phyloP scores from a whole-genome alignment of 495 filamentous ascomycete species.

The Aspergillus baeticus region DNA sequence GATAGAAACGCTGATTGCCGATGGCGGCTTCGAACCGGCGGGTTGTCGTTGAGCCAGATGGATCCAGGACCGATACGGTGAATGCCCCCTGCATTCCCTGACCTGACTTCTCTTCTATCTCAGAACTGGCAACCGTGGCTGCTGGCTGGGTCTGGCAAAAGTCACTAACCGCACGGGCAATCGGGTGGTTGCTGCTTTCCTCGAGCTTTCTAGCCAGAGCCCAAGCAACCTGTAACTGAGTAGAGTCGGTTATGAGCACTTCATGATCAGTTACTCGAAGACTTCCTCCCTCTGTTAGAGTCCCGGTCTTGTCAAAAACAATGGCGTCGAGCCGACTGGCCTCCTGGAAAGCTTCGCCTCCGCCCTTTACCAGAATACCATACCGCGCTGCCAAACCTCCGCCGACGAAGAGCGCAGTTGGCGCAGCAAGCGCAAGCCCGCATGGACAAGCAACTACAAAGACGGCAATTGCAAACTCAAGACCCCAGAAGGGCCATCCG shows the following conservation, averaged over 20 bases:
- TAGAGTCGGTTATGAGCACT: conserved; percentile 43
- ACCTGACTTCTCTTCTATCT: conserved; percentile 74
- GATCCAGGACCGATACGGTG: conserved; percentile 28
- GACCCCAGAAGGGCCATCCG: conserved; percentile 82
- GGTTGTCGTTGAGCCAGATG: neutral
- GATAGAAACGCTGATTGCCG: conserved; percentile 79
- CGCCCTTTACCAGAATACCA: conserved; percentile 92
- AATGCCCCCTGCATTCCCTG: conserved; percentile 78
- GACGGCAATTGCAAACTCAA: conserved; percentile 91
- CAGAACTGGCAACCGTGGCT: conserved; percentile 34
- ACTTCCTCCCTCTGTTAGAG: conserved; percentile 81
- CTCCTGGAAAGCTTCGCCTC: conserved; percentile 93
- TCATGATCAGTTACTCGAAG: conserved; percentile 74
- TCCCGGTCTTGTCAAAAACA: conserved; percentile 97
- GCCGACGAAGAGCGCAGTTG: conserved; percentile 91
- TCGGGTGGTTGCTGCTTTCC: conserved; percentile 81
- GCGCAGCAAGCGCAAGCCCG: conserved; percentile 86
- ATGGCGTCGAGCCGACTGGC: conserved; percentile 82
- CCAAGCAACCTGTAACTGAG: conserved; percentile 41
- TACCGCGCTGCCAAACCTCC: conserved; percentile 82
- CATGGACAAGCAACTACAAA: conserved; percentile 96
- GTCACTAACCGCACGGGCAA: conserved; percentile 75
- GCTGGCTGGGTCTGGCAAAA: conserved; percentile 55
- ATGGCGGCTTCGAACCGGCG: conserved; percentile 64
- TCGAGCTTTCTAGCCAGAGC: conserved; percentile 66